These are phyloP conservation scores for Plicaturopsis crispa DNA, from an alignment of 768 basidiomycete genomes.

Conservation along the genomic window DNA sequence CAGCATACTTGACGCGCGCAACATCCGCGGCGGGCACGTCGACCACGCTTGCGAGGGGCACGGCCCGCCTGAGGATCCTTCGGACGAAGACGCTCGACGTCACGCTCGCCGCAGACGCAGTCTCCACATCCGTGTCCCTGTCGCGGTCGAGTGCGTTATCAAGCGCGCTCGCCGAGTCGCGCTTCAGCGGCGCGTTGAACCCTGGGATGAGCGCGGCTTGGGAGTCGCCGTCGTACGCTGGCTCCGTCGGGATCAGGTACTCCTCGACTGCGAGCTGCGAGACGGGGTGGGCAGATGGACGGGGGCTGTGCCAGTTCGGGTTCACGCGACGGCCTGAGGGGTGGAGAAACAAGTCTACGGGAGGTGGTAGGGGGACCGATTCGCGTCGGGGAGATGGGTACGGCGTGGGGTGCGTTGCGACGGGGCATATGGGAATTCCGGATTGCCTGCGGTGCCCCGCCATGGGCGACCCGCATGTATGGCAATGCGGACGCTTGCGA, in stretches of 20 bases:
- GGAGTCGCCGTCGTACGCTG: constrained; percentile 19
- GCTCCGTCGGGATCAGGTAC: constrained; percentile 17
- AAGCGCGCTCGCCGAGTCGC: no score
- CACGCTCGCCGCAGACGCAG: constrained; percentile 4
- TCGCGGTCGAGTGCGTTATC: neutral
- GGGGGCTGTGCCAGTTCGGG: constrained; percentile 21
- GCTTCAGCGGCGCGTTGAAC: constrained; percentile 3
- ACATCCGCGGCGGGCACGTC: constrained; percentile 18
- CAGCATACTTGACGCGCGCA: constrained; percentile 15
- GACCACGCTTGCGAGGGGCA: constrained; percentile 23
- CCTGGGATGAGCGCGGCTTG: constrained; percentile 12
- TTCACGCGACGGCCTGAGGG: constrained; percentile 20
- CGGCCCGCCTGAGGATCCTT: constrained; percentile 11
- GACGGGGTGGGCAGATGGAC: constrained; percentile 5
- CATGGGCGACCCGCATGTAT: constrained; percentile 26
- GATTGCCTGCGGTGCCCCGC: constrained; percentile 28
- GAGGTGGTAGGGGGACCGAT: constrained; percentile 1
- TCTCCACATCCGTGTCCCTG: neutral
- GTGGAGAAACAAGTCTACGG: constrained; percentile 2
- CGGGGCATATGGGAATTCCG: constrained; percentile 23
- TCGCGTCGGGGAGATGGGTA: constrained; percentile 5
- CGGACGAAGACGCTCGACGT: constrained; percentile 11
- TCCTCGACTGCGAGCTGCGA: constrained; percentile 4
- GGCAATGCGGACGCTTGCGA: constrained; percentile 26
- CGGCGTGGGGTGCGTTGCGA: constrained; percentile 1